Base-by-base conservation (phyloP, 257 asterid genomes). In the Solanum arcanum region DNA sequence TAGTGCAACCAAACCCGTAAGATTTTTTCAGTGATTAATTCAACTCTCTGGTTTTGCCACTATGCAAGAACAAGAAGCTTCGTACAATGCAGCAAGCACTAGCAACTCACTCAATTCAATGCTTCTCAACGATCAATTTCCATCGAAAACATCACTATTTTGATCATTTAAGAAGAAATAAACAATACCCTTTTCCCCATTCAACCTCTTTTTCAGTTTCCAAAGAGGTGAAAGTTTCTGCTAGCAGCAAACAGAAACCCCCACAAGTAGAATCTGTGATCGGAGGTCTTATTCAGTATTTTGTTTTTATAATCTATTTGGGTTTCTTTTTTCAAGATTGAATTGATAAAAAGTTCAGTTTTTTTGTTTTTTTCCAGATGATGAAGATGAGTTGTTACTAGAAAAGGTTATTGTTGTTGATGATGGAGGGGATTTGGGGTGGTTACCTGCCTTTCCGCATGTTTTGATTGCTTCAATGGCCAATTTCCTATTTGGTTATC, bases 401-500 rank as follows among this genome's bases (percentile, higher is more conserved):
- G 94, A 91, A 88, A 89, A 90, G 37, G 91, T 25, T 59, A 59
- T 27, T 46, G 93, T 46, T 86, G 90, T 62, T 89, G 94, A 82
- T 84, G 85, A 91, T 66, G 99, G 96, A 42, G 93, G 94, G 94
- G 94, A 88, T 83, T 87, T 92, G 75, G 99, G 99, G 37, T 96
- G 97, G 95, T 92, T 92, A 87, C 95, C 95, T 70, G 91, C 95
- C 72, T 90, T 93, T 89, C 98, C 97, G 70, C 97, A 95, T 87
- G 96, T 91, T 33, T 78, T 94, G 92, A 89, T 87, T 88, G 98
- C 99, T 91, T 96, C 99, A 86, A 91, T 94, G 97, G 93, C 98
- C 86, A 96, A 94, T 93, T 94, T 94, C 91, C 94, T 96, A 86
- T 95, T 96, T 87, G 98, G 98, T 68, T 96, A 94, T 90, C 98